Conservation (phyloP, 2,329 filamentous ascomycete genomes). For the Diplodia corticola region DNA sequence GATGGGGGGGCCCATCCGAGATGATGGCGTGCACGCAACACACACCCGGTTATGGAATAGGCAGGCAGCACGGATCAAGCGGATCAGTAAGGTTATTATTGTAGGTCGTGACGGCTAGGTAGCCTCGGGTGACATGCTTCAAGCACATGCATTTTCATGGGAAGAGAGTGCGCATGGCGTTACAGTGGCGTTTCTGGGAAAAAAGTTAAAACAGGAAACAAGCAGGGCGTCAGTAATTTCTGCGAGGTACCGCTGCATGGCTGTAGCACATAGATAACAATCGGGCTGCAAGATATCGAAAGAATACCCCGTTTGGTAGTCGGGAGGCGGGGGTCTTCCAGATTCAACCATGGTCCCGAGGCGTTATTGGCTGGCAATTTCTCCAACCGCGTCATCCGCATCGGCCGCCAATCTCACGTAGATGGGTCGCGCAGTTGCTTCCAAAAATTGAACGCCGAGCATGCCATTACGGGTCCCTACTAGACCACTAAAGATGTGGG, state of each 20-base stretch:
- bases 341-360: constrained; percentile 3
- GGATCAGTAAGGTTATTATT: neutral
- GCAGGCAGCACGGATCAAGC: neutral
- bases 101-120: neutral
- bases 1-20: no score
- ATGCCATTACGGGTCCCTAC: constrained; percentile 15
- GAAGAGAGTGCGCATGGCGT: neutral
- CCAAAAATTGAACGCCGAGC: constrained; percentile 14
- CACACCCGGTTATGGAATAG: neutral
- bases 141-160: neutral
- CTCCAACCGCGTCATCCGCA: neutral
- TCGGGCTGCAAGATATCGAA: constrained; percentile 15
- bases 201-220: constrained; percentile 13
- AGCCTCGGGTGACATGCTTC: neutral
- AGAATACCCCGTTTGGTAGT: neutral
- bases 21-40: no score
- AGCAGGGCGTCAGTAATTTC: constrained; percentile 6
- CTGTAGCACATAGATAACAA: constrained; percentile 4
- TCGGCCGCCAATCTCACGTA: neutral
- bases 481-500: constrained; percentile 15
- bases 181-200: constrained; percentile 7
- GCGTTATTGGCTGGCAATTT: neutral
- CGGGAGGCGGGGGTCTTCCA: neutral
- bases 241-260: neutral
- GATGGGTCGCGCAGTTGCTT: constrained; percentile 2